phyloP scores from a whole-genome alignment of 805 yeast genomes.

The Pachysolen tannophilus region DNA sequence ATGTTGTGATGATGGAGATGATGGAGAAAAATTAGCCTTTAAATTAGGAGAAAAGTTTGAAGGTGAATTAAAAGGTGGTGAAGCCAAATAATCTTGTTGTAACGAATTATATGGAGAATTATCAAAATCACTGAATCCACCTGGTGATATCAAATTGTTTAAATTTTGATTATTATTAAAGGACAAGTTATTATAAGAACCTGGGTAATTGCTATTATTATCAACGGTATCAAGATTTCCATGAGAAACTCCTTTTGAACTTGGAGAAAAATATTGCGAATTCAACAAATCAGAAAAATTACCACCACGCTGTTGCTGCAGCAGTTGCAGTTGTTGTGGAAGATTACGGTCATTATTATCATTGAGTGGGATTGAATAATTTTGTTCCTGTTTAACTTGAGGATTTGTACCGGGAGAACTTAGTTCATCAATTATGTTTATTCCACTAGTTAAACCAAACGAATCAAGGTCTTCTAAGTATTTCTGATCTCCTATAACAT shows the following conservation, averaged over 20 bases:
- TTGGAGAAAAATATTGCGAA: no score
- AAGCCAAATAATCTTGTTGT: slow-evolving; percentile 19
- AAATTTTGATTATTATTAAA: slow-evolving; percentile 19
- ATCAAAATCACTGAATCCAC: slow-evolving; percentile 19
- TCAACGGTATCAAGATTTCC: slow-evolving; percentile 2
- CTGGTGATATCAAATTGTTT: slow-evolving; percentile 24
- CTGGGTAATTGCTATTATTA: slow-evolving; percentile 4
- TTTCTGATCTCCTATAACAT: slow-evolving; percentile 2
- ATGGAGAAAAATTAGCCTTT: slow-evolving; percentile 22
- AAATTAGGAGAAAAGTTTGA: slow-evolving; percentile 16
- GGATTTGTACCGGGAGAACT: no score
- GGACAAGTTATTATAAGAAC: slow-evolving; percentile 5
- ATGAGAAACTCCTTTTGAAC: slow-evolving; percentile 4
- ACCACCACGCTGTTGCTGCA: background rate
- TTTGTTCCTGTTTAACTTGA: no score
- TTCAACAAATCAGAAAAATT: no score
- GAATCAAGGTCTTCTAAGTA: slow-evolving; percentile 10
- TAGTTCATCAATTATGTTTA: slow-evolving; percentile 2
- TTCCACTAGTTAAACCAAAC: slow-evolving; percentile 8
- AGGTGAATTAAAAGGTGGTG: slow-evolving; percentile 24
- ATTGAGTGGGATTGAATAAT: no score
- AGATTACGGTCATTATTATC: background rate
- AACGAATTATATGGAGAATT: slow-evolving; percentile 29
- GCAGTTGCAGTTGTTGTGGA: slow-evolving; percentile 3
- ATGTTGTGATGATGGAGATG: slow-evolving; percentile 22